These are phyloP conservation scores for Penicillium crustosum DNA, from an alignment of 2,329 filamentous ascomycete species.

Conservation along the genomic window DNA sequence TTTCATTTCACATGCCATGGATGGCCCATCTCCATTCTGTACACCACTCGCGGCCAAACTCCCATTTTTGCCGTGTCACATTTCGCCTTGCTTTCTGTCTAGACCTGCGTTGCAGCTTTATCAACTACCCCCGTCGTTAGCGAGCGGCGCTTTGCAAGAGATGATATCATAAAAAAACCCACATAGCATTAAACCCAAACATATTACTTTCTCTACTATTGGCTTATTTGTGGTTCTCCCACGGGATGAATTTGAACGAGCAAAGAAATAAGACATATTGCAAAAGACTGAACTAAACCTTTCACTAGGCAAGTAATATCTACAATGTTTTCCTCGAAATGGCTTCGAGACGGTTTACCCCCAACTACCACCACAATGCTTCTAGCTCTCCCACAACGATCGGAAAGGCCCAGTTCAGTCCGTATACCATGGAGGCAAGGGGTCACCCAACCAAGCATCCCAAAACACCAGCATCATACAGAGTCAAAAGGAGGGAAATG, in stretches of 20 bases:
- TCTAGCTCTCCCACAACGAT: slow-evolving; percentile 8
- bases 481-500: slow-evolving; percentile 11
- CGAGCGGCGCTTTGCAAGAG: slow-evolving; percentile 17
- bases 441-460: slow-evolving; percentile 7
- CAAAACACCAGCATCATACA: slow-evolving; percentile 11
- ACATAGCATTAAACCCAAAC: slow-evolving; percentile 3
- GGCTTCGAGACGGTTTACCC: slow-evolving; percentile 11
- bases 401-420: slow-evolving; percentile 12
- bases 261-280: slow-evolving; percentile 21
- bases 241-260: not conserved
- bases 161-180: slow-evolving; percentile 7
- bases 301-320: slow-evolving; percentile 35
- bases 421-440: slow-evolving; percentile 10
- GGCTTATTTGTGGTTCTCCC: not conserved
- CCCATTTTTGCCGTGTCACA: not conserved
- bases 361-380: slow-evolving; percentile 2
- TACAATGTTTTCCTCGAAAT: slow-evolving; percentile 29
- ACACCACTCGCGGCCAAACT: not conserved
- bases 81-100: slow-evolving; percentile 9
- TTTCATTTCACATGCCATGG: not conserved
- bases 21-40: not conserved
- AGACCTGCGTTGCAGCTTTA: slow-evolving; percentile 13
- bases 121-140: slow-evolving; percentile 18
- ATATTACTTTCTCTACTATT: not conserved
- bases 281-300: slow-evolving; percentile 27